Base-by-base conservation (phyloP, 805 yeast species). In the Ogataea methylovora region DNA sequence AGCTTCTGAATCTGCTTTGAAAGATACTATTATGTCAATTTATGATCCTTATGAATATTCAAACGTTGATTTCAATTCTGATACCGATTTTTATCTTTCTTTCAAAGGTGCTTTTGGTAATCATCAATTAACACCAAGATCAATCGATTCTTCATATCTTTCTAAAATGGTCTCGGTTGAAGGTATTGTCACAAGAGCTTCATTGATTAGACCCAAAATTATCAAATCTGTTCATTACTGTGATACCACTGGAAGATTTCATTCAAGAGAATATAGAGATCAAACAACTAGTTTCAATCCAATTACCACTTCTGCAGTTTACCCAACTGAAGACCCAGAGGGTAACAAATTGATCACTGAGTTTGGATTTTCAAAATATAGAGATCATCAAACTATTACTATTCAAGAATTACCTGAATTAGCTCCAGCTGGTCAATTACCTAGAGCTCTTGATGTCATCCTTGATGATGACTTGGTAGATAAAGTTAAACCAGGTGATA, bases 391-490 rank as follows among this genome's bases (percentile, higher is more conserved):
- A 61, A 82, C 86, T 26, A 72, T 92, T 24, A 76, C 96, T 0
- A 81, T 92, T 24, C 98, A 92, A 58, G 98, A 92, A 63, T 84
- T 92, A 85, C 97, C 98, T 1, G 97, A 92, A 62, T 70, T 80
- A 42, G 96, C 97, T 1, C 98, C 97, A 12, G 94, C 97, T 1
- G 98, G 98, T 37, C 97, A 90, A 61, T 68, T 92, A 42, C 98
- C 98, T 24, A 71, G 97, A 49, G 79, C 95, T 3, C 72, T 92
- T 24, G 98, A 92, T 52, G 82, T 90, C 17, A 75, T 90, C n/a
- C 63, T 92, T 49, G 96, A 90, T 56, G 97, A 88, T 51, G 98
- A 92, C 54, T 68, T 92, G 43, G 97, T 92, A 3, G 98, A 92
- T 55, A 65, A 61, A 36, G 82, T 84, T 30, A 92, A 92, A 56